Evolutionary conservation across 805 yeast genomes (phyloP).

Genomic region (Lachancea lanzarotensis): DNA sequence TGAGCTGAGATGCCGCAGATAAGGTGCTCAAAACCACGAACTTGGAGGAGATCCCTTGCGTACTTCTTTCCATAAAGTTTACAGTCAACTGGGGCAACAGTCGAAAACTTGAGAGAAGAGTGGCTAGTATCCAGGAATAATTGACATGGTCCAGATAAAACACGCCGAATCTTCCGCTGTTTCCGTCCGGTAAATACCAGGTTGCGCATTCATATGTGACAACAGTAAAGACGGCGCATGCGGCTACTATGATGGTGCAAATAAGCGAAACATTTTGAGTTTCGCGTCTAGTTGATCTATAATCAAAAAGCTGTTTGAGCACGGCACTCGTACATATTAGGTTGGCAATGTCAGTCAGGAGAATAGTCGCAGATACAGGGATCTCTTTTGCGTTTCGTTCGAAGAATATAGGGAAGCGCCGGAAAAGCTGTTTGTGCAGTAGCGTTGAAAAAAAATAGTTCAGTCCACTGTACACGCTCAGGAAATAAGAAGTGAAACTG

Average conservation of each 20-base stretch:
- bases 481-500: conserved; percentile 10
- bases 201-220: conserved; percentile 21
- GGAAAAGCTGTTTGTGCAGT: conserved; percentile 22
- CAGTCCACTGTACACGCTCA: conserved; percentile 21
- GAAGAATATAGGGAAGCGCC: conserved; percentile 34
- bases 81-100: conserved; percentile 38
- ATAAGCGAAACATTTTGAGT: conserved; percentile 34
- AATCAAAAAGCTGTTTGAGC: conserved; percentile 26
- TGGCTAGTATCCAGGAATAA: conserved; percentile 35
- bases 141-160: conserved; percentile 38
- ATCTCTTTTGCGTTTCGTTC: conserved; percentile 8
- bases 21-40: conserved; percentile 14
- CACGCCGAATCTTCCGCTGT: conserved; percentile 30
- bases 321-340: conserved; percentile 14
- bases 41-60: conserved; percentile 27
- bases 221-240: conserved; percentile 10
- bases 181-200: conserved; percentile 13
- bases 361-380: conserved; percentile 21
- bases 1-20: conserved; percentile 6
- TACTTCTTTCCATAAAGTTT: conserved; percentile 35
- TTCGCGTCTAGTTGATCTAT: conserved; percentile 30
- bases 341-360: conserved; percentile 17
- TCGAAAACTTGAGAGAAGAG: conserved; percentile 22
- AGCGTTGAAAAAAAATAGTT: conserved; percentile 23
- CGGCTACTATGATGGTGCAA: conserved; percentile 7